Evolutionary conservation across 1,284 basidiomycete species (phyloP), one percentile per base, ranked within the genome.

Genomic region (Entoloma clypeatum): DNA sequence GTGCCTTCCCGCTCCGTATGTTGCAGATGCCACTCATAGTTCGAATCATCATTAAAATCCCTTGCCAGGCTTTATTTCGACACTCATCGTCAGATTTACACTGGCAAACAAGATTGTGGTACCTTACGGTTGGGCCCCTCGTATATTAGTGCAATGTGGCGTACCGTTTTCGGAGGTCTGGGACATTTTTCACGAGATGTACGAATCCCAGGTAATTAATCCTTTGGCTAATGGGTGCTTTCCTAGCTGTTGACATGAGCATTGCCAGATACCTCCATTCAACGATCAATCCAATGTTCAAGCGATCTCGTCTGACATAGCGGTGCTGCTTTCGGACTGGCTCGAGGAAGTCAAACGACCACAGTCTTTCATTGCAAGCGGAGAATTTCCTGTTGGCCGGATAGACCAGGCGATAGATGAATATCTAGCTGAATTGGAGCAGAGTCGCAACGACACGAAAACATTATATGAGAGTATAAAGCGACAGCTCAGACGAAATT

Each of bases 101-200:
- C 65, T 89, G 35, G 70, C 74, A 9, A 73, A 86, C 52, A 76
- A 73, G 54, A 69, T 67, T n/a, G 62, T 68, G 2, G 62, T 86
- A 26, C 74, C 79, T 1, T 67, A 71, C 37, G 89, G 89, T 5
- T 96, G 92, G 92, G 81, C 83, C 0, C 77, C 87, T 3, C 74
- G 81, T 35, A 74, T 88, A 33, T 65, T 96, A 44, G 71, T 81
- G 16, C 80, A 88, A 56, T 92, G 85, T 28, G 79, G 82, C 1
- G 80, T 90, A 6, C 81, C 87, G 4, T 81, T 79, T 53, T 72
- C 75, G 21, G 81, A 87, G 41, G 75, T 92, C 44, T 93, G 91
- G 77, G 86, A 91, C 52, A 79, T 87, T 18, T 73, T 92, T 49
- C 84, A 92, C 54, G 83, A 85, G 56, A 86, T 94, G 72, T 89